Evolutionary conservation across 2,329 filamentous ascomycete species (phyloP), one percentile per base, ranked within the genome.

Genomic region (Diatrype stigma): DNA sequence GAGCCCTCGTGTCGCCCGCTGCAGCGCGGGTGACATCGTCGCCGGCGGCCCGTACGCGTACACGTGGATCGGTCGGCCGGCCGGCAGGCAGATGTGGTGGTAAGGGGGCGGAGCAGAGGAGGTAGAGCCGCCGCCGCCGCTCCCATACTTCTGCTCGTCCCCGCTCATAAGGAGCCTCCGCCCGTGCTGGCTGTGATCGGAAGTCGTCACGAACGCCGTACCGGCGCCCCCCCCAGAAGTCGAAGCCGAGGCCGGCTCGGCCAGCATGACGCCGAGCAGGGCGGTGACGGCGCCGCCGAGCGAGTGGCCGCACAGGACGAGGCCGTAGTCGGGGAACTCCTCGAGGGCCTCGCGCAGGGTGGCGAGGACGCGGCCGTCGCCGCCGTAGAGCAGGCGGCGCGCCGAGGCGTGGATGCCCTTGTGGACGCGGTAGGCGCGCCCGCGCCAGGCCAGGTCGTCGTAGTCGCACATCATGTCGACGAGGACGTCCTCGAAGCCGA

Each of bases 41-140:
- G 86, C 81, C 0, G 87, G 87, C 2, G 87, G 84, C 0, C 88
- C 88, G 63, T 90, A 92, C 6, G 88, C 85, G 63, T 89, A 92
- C 12, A 90, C 88, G 59, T 92, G 88, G 19, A 91, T 86, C 3
- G 86, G 84, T 0, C 88, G 79, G 16, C 84, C 82, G 0, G 84
- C 60, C 0, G 88, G 88, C 0, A 91, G 75, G 17, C 74, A 77
- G 30, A 82, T 67, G 17, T 72, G 68, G 14, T 34, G 48, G 32
- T 51, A 52, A 30, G 35, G 51, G 48, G n/a, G 56, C 47, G 26
- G 5, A 30, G 26, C 59, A 19, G 51, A 28, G 26, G 48, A 47
- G 19, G 16, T 17, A 17, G 34, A 3, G 34, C 34, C 17, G 16
- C 34, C 17, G 34, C 34, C 5, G 16, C 14, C 4, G 34, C 34